Percentiles rank a stretch among this genome's conserved stretches.
phyloP scores from a whole-genome alignment of 371 early-diverging fungal genomes.

The Chytridium lagenaria region DNA sequence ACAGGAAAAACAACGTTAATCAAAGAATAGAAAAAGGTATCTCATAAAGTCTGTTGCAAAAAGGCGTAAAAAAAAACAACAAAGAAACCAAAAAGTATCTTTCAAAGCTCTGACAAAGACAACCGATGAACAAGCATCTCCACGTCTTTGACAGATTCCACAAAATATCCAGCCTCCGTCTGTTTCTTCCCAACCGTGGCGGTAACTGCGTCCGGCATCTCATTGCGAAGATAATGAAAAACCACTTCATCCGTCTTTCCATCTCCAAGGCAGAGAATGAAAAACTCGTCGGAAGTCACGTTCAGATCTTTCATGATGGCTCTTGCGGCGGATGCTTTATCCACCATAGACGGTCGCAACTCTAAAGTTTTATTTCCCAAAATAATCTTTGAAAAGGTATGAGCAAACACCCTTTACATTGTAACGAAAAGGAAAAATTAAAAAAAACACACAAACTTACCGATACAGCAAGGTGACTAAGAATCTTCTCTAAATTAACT shows the following conservation, averaged over 20 bases:
- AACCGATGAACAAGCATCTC: neutral
- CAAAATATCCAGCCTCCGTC: slow-evolving; percentile 88
- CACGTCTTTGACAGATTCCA: slow-evolving; percentile 66
- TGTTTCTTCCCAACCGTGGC: slow-evolving; percentile 96
- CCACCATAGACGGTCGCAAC: slow-evolving; percentile 90
- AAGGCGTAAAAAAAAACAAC: too few species aligned
- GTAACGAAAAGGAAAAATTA: neutral
- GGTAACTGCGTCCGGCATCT: slow-evolving; percentile 65
- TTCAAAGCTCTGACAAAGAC: too few species aligned
- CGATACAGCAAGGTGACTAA: slow-evolving; percentile 83
- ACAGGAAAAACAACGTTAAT: too few species aligned
- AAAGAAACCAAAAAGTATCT: too few species aligned
- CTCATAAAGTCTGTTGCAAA: too few species aligned
- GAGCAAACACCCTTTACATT: too few species aligned
- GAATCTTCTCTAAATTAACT: slow-evolving; percentile 89
- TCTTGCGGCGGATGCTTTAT: slow-evolving; percentile 86
- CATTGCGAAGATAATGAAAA: slow-evolving; percentile 65
- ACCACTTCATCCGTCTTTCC: slow-evolving; percentile 94
- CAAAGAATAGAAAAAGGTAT: too few species aligned
- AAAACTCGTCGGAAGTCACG: slow-evolving; percentile 62
- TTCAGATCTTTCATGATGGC: slow-evolving; percentile 82
- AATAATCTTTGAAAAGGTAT: slow-evolving; percentile 70
- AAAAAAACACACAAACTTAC: neutral
- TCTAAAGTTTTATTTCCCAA: slow-evolving; percentile 94
- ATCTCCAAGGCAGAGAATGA: slow-evolving; percentile 88